Percentiles rank a stretch among this genome's conserved stretches.
phyloP scores from a whole-genome alignment of 2,329 filamentous ascomycete species.

The Paecilomyces variotii region DNA sequence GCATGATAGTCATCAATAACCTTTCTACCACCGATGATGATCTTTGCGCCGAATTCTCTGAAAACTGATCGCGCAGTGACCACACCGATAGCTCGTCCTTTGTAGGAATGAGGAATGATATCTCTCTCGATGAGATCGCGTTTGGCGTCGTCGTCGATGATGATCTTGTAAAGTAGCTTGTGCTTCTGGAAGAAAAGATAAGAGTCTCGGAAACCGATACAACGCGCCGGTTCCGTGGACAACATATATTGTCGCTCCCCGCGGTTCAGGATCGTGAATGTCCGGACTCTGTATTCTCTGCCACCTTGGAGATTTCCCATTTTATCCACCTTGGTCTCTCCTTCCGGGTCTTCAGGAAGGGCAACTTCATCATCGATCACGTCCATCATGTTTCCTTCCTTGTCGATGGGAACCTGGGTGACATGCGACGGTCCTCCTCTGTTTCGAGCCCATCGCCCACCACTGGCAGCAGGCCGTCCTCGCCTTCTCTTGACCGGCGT shows the following conservation, averaged over 20 bases:
- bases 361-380: constrained; percentile 89
- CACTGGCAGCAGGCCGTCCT: constrained; percentile 46
- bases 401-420: constrained; percentile 79
- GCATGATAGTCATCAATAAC: constrained; percentile 88
- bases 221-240: constrained; percentile 92
- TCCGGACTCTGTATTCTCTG: constrained; percentile 89
- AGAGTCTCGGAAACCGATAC: constrained; percentile 93
- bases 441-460: constrained; percentile 64
- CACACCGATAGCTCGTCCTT: constrained; percentile 92
- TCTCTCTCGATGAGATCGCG: constrained; percentile 90
- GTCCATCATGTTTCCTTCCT: constrained; percentile 84
- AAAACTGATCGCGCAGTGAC: constrained; percentile 96
- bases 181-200: constrained; percentile 99
- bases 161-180: constrained; percentile 92
- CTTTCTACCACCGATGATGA: constrained; percentile 82
- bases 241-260: constrained; percentile 92
- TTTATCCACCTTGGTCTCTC: constrained; percentile 90
- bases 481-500: constrained; percentile 53
- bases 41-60: constrained; percentile 88
- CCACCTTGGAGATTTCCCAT: constrained; percentile 72
- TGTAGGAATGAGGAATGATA: constrained; percentile 96
- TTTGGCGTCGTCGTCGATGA: constrained; percentile 96
- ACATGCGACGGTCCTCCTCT: constrained; percentile 67
- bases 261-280: constrained; percentile 80
- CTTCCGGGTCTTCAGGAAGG: constrained; percentile 76